A percentile compares a stretch with the other conserved stretches of the same genome.
Evolutionary conservation across 805 yeast genomes (phyloP).

Genomic region (Saccharomycopsis guyanensis): DNA sequence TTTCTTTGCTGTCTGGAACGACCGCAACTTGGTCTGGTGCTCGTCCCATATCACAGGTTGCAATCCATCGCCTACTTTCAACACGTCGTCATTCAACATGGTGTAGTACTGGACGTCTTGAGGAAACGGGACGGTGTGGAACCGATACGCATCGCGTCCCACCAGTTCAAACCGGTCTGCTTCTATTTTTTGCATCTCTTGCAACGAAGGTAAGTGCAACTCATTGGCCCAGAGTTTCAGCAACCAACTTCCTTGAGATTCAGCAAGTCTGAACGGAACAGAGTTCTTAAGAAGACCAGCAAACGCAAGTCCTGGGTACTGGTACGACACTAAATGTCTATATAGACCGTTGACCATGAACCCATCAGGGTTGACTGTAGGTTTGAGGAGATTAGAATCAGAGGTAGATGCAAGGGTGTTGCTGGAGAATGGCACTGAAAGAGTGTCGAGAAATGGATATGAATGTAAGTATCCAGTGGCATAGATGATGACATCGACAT

Average conservation of each 20-base stretch:
- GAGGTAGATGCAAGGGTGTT: constrained; percentile 2
- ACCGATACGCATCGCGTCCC: constrained; percentile 39
- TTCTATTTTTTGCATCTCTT: constrained; percentile 40
- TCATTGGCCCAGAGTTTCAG: constrained; percentile 56
- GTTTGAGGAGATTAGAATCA: constrained; percentile 18
- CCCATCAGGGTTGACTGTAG: constrained; percentile 39
- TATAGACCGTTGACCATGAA: constrained; percentile 44
- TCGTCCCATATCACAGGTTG: constrained; percentile 46
- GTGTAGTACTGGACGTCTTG: constrained; percentile 15
- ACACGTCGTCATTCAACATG: constrained; percentile 22
- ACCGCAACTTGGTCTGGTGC: constrained; percentile 36
- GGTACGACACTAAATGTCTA: constrained; percentile 48
- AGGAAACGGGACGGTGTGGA: constrained; percentile 16
- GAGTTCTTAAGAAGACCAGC: constrained; percentile 56
- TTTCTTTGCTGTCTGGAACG: constrained; percentile 12
- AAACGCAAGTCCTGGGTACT: constrained; percentile 58
- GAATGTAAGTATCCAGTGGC: constrained; percentile 72
- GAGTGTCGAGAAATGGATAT: constrained; percentile 49
- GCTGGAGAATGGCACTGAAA: constrained; percentile 9
- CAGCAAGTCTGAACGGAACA: constrained; percentile 55
- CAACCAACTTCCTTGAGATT: constrained; percentile 57
- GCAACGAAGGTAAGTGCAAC: constrained; percentile 39
- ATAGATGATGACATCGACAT: constrained; percentile 53
- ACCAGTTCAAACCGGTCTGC: constrained; percentile 23
- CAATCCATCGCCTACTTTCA: constrained; percentile 33